Conservation (phyloP, 768 basidiomycete species). For the Pisolithus tinctorius region DNA sequence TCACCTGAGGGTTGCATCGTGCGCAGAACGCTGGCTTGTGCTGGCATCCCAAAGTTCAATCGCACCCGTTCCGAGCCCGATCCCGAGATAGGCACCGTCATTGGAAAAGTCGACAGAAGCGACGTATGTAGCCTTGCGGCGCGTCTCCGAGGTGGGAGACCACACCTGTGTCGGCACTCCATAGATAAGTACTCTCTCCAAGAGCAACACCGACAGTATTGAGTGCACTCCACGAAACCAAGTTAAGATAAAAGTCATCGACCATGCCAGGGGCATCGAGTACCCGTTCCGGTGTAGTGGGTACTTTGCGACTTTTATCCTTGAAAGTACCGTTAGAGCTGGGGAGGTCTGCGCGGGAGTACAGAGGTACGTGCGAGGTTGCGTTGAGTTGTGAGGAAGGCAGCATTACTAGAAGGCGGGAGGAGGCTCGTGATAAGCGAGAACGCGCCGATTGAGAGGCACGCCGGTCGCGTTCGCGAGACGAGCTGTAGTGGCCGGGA, state of each 20-base stretch:
- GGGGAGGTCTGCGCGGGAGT: constrained; percentile 58
- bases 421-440: constrained; percentile 85
- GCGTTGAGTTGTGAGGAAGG: constrained; percentile 67
- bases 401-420: constrained; percentile 72
- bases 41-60: constrained; percentile 97
- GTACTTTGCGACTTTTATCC: constrained; percentile 73
- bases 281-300: constrained; percentile 86
- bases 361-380: constrained; percentile 72
- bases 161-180: constrained; percentile 85
- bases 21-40: constrained; percentile 65
- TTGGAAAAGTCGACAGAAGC: constrained; percentile 74
- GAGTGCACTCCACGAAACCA: constrained; percentile 80
- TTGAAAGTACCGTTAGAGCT: constrained; percentile 58
- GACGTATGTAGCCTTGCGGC: constrained; percentile 68
- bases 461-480: constrained; percentile 72
- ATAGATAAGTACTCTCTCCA: constrained; percentile 82
- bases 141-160: constrained; percentile 77
- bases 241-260: constrained; percentile 96
- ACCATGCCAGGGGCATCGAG: constrained; percentile 90
- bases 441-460: constrained; percentile 71
- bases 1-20: constrained; percentile 62
- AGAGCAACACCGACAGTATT: constrained; percentile 90
- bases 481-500: constrained; percentile 72
- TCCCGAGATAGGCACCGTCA: constrained; percentile 74
- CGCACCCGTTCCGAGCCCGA: constrained; percentile 75